Base-by-base conservation (phyloP, 2,329 filamentous ascomycete genomes). In the Colletotrichum godetiae region DNA sequence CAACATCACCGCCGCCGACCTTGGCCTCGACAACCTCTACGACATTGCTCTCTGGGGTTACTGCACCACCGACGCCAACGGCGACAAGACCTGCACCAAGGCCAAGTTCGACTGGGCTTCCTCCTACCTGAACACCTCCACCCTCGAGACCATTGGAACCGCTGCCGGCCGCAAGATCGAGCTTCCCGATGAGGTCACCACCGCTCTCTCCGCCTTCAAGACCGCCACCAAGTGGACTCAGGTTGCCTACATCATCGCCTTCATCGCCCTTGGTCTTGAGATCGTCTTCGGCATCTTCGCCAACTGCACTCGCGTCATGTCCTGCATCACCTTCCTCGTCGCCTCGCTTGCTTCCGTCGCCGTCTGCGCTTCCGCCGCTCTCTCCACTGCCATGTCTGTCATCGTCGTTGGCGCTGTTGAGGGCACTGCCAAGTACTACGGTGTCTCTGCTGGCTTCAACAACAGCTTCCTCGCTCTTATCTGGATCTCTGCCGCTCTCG, bases 31-130 rank as follows among this genome's bases (percentile, higher is more conserved):
- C 78, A 91, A 96, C 80, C 88, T 91, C 79, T 98, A 98, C 89
- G 89, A 93, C 74, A 88, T 98, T 80, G 91, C 90, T 80, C 88
- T 98, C 49, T 97, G 94, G 93, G 93, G 93, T 81, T 98, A 95
- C 89, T 98, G 97, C 89, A 86, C 87, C 70, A 91, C 89, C 66
- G 84, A 88, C 63, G 82, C 86, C 76, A 88, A 88, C 76, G 86
- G 87, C 78, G 86, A 88, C 75, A 86, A 87, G 75, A 86, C 88
- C 77, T 98, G 96, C 89, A 92, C 91, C 66, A 87, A 91, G 77
- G 88, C 92, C 67, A 86, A 92, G 81, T 92, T 92, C 78, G 87
- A 94, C 84, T 99, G 94, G 91, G 95, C 93, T 78, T 90, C 92
- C 82, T 87, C 93, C 78, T 89, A 91, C 2, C 86, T 97, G 76